Conservation (phyloP, 306 rosid species). For the Prunus kanzakura region DNA sequence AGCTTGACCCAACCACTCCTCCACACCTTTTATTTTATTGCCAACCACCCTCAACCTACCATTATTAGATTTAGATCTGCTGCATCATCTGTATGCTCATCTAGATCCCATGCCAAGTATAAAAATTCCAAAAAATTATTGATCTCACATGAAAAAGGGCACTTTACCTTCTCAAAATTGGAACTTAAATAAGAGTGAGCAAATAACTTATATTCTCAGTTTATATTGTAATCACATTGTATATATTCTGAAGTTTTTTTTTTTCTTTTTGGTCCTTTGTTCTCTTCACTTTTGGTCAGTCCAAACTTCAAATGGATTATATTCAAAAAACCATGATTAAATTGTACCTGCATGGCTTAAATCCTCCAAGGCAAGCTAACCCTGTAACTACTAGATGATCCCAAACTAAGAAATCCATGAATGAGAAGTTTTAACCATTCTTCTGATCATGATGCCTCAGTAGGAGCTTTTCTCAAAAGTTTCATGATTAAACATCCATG, state of each 20-base stretch:
- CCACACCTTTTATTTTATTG: constrained; percentile 23
- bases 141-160: background rate
- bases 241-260: background rate
- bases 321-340: background rate
- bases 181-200: background rate
- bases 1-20: constrained; percentile 36
- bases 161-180: background rate
- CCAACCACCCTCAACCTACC: constrained; percentile 45
- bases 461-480: constrained; percentile 25
- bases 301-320: background rate
- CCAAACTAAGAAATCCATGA: constrained; percentile 20
- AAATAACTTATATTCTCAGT: background rate
- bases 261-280: background rate
- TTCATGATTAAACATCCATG: constrained; percentile 24
- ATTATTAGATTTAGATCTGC: constrained; percentile 8
- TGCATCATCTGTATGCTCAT: constrained; percentile 6
- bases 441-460: constrained; percentile 41
- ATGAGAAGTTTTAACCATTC: constrained; percentile 31
- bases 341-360: background rate
- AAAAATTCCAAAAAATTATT: background rate
- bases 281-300: background rate
- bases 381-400: background rate
- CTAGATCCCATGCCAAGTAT: background rate
- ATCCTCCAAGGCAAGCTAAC: background rate
- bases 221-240: background rate